These are phyloP conservation scores for Gracilaria domingensis DNA, from an alignment of 23 red algal species.

Conservation along the genomic window DNA sequence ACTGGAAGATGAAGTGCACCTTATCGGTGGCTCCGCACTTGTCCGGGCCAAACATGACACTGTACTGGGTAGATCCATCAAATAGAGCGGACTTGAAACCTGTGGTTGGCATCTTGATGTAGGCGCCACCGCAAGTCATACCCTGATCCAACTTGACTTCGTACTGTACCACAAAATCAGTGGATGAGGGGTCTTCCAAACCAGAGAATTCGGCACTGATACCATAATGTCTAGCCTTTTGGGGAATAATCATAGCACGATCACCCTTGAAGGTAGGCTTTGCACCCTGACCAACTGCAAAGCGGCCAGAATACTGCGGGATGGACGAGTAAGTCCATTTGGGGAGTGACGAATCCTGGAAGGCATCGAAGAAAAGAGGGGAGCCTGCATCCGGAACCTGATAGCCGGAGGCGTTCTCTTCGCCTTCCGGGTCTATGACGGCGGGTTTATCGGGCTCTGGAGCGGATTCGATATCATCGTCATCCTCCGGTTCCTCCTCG, in stretches of 20 bases:
- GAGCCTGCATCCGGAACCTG: slow-evolving; percentile 37
- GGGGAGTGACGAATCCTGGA: slow-evolving; percentile 66
- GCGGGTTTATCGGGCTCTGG: slow-evolving; percentile 47
- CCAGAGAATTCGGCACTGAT: slow-evolving; percentile 56
- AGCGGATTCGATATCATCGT: slow-evolving; percentile 30
- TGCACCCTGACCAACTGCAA: slow-evolving; percentile 85
- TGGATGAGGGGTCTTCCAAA: slow-evolving; percentile 47
- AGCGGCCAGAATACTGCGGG: slow-evolving; percentile 64
- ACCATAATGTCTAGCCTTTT: slow-evolving; percentile 85
- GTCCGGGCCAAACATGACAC: slow-evolving; percentile 99
- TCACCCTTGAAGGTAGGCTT: slow-evolving; percentile 85
- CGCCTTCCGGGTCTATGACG: slow-evolving; percentile 67
- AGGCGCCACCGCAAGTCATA: slow-evolving; percentile 94
- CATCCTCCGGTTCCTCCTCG: slow-evolving; percentile 43
- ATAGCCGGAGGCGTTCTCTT: slow-evolving; percentile 68
- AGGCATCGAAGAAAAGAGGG: slow-evolving; percentile 87
- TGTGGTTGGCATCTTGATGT: slow-evolving; percentile 88
- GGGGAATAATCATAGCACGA: slow-evolving; percentile 82
- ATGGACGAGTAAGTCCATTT: slow-evolving; percentile 73
- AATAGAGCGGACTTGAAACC: slow-evolving; percentile 54
- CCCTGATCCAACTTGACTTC: slow-evolving; percentile 93
- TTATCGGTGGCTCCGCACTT: slow-evolving; percentile 96
- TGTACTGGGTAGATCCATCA: slow-evolving; percentile 74
- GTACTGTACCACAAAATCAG: slow-evolving; percentile 89
- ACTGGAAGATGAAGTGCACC: slow-evolving; percentile 99